Base-by-base conservation (phyloP, 371 early-diverging fungal genomes). In the Rhizomucor miehei region DNA sequence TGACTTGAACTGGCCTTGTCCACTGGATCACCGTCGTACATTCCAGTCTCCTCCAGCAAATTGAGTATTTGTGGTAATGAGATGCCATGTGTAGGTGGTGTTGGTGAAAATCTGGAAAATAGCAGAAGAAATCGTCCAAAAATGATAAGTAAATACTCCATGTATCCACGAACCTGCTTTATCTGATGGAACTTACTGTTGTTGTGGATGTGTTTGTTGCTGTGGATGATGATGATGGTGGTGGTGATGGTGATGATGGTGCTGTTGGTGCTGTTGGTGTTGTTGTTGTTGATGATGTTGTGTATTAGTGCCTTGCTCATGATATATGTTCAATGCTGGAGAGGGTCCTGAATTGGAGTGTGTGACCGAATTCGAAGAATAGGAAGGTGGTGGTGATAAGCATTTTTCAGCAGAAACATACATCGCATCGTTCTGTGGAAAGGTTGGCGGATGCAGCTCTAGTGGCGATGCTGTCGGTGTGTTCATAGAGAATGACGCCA, bases 1-100 rank as follows among this genome's bases (percentile, higher is more conserved):
- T 45, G n/a, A 20, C 29, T 29, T 29, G 29, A 29, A 8, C 29
- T 29, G 29, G 13, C 13, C 21, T 45, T 20, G 29, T 29, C 29
- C 35, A 11, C 19, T 29, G 48, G 48, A 14, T 57, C 57, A 36
- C 57, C 57, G 44, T 57, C 57, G 20, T 51, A 57, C 51, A 57
- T 57, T 14, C 57, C 57, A 37, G 57, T 41, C 37, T 57, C 48
- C 14, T 50, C 57, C 6, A 57, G 45, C 14, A 57, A 20, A 25
- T 51, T 57, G 25, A 57, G 24, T 8, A 57, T 57, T 24, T 55
- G 44, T 4, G 55, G 55, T 1, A 55, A 35, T 10, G 55, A 47
- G 16, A 55, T 35, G 66, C 58, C 48, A 55, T 39, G n/a, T 16
- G 45, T 51, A 52, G 41, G 41, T 41, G 41, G 41, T 41, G 41